Evolutionary conservation across 345 rosid genomes (phyloP), one percentile per base, ranked within the genome.

Genomic region (Hevea brasiliensis): DNA sequence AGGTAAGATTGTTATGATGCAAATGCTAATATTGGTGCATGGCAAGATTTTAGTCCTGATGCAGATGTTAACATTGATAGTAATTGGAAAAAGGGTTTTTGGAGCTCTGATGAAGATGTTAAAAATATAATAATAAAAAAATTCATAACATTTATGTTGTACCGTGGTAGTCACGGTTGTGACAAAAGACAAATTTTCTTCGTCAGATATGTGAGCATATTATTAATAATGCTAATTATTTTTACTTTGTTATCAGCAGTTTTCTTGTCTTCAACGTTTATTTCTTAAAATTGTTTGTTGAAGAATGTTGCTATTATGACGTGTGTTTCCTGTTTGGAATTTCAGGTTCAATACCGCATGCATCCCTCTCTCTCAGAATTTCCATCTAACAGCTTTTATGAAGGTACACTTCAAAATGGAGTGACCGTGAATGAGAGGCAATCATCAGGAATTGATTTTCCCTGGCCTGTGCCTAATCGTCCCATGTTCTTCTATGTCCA

Each of bases 401-500:
- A 93, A 84, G 99, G 99, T 58, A 96, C 99, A 55, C 86, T 93
- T 57, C 99, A 96, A 86, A 96, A 96, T 89, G 99, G 99, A 44
- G 99, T 96, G 74, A 96, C 99, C 29, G 81, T 96, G 65, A 96
- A 87, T 72, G 99, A 96, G 78, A 85, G 99, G 87, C 99, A 89
- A 75, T 85, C 95, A 50, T 75, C 92, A n/a, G 97, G 99, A 76
- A 93, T 96, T 79, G 99, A 93, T 86, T 96, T 96, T 79, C 97
- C 98, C 32, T 96, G 99, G 99, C 99, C 99, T 59, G 97, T 91
- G 71, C 98, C 98, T 44, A 93, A 89, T 80, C 90, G 98, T 17
- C 98, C 99, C 75, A 93, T 96, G 99, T 91, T 96, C 83, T 96
- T 96, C 73, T 93, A 93, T 84, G 99, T 96, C 63, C 99, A 96